Evolutionary conservation across 2,329 filamentous ascomycete species (phyloP).

Genomic region (Aspergillus ibericus): DNA sequence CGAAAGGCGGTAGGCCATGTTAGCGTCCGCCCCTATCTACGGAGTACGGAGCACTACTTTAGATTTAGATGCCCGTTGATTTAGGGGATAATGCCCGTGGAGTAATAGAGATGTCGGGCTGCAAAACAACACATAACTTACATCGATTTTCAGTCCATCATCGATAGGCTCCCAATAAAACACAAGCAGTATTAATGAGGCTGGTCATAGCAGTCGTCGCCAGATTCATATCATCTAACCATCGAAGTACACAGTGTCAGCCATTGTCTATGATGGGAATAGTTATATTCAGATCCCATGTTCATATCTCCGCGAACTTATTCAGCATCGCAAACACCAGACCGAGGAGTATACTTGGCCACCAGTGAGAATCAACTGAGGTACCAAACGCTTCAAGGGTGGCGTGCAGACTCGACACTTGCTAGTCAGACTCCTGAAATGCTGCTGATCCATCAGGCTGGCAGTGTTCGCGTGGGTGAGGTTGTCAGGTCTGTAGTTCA

Average conservation of each 20-base stretch:
- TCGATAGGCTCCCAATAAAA: not conserved
- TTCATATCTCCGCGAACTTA: conserved; percentile 46
- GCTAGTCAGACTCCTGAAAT: conserved; percentile 52
- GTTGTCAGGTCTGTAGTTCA: conserved; percentile 69
- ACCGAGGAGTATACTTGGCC: conserved; percentile 26
- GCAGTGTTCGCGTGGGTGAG: conserved; percentile 91
- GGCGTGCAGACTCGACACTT: conserved; percentile 29
- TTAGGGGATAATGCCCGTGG: not conserved
- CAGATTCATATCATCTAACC: not conserved
- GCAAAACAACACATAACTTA: not conserved
- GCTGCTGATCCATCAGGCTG: conserved; percentile 87
- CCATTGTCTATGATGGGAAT: conserved; percentile 21
- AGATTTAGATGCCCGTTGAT: not conserved
- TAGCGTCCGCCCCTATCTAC: not conserved
- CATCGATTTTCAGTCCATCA: not conserved
- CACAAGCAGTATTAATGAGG: not conserved
- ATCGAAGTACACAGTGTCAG: not conserved
- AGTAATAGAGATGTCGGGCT: not conserved
- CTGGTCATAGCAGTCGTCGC: not conserved
- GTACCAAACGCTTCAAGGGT: conserved; percentile 38
- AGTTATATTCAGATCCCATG: conserved; percentile 34
- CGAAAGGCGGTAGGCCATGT: not conserved
- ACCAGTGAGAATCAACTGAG: conserved; percentile 23
- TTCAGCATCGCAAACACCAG: conserved; percentile 40
- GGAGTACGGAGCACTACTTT: too few species aligned